Conservation (phyloP, 1,139 yeast genomes). For the Geotrichum siamense region DNA sequence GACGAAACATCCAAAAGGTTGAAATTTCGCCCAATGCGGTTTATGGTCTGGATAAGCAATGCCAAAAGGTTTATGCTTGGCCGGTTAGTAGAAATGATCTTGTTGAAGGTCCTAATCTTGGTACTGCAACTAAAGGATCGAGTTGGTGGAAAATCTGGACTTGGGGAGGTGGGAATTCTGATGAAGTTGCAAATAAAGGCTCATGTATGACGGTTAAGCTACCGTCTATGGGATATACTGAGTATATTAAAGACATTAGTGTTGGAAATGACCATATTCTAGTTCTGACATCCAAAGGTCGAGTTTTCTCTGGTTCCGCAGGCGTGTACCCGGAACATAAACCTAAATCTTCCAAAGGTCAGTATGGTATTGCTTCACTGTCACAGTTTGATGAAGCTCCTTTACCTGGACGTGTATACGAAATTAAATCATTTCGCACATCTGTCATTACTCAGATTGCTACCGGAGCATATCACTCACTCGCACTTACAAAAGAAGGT, state of each 20-base stretch:
- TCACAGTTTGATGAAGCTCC: conserved; percentile 58
- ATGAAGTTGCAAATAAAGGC: conserved; percentile 9
- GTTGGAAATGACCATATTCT: conserved; percentile 65
- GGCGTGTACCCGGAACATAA: conserved; percentile 30
- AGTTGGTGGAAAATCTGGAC: conserved; percentile 18
- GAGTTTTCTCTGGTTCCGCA: conserved; percentile 58
- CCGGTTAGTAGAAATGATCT: conserved; percentile 12
- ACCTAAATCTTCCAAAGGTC: conserved; percentile 52
- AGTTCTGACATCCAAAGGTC: conserved; percentile 53
- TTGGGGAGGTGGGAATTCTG: conserved; percentile 13
- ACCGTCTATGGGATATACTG: conserved; percentile 36
- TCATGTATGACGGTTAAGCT: conserved; percentile 18
- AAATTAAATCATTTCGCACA: conserved; percentile 30
- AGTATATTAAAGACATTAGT: conserved; percentile 45
- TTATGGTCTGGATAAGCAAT: conserved; percentile 48
- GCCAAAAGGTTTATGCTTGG: conserved; percentile 35
- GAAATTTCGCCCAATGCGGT: conserved; percentile 46
- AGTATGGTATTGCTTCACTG: conserved; percentile 67
- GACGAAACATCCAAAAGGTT: conserved; percentile 42
- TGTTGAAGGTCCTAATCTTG: conserved; percentile 13
- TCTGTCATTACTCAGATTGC: conserved; percentile 50
- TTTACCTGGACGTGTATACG: conserved; percentile 36
- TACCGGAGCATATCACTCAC: conserved; percentile 64
- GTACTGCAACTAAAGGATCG: neutral
- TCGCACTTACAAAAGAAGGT: conserved; percentile 58